A percentile compares a stretch with the other conserved stretches of the same genome.
These are phyloP conservation scores for Pseudogymnoascus sp. DNA, from an alignment of 2,329 filamentous ascomycete species.

Conservation along the genomic window DNA sequence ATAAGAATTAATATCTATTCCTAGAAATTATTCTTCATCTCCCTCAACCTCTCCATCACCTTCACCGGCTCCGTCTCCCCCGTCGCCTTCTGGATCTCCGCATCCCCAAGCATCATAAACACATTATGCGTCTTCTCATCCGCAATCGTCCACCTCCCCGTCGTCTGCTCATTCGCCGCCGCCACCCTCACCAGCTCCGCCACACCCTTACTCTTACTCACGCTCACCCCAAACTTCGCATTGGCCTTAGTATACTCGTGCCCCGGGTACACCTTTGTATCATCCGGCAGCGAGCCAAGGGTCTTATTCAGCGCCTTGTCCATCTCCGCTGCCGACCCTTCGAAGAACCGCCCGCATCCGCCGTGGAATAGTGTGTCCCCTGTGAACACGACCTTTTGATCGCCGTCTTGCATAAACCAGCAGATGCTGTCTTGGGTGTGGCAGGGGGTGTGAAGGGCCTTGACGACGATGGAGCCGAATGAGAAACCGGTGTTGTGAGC, in stretches of 20 bases:
- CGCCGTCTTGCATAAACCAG: slow-evolving; percentile 78
- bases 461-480: slow-evolving; percentile 76
- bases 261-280: slow-evolving; percentile 90
- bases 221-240: slow-evolving; percentile 74
- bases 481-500: slow-evolving; percentile 68
- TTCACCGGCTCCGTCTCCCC: slow-evolving; percentile 72
- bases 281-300: slow-evolving; percentile 71
- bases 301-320: slow-evolving; percentile 83
- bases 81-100: slow-evolving; percentile 73
- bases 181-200: slow-evolving; percentile 72
- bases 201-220: slow-evolving; percentile 66
- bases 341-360: slow-evolving; percentile 95
- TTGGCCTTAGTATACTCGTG: slow-evolving; percentile 99
- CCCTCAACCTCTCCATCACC: slow-evolving; percentile 77
- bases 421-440: slow-evolving; percentile 99
- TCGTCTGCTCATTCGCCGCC: slow-evolving; percentile 74
- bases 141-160: slow-evolving; percentile 92
- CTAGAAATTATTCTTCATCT: slow-evolving; percentile 68
- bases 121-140: slow-evolving; percentile 98
- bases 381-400: slow-evolving; percentile 77
- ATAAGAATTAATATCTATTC: neutral
- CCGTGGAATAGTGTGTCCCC: slow-evolving; percentile 78
- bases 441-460: slow-evolving; percentile 88
- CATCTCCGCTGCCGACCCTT: slow-evolving; percentile 86
- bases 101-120: slow-evolving; percentile 89